Evolutionary conservation across 1,284 basidiomycete species (phyloP), one percentile per base, ranked within the genome.

Genomic region (Meira nashicola): DNA sequence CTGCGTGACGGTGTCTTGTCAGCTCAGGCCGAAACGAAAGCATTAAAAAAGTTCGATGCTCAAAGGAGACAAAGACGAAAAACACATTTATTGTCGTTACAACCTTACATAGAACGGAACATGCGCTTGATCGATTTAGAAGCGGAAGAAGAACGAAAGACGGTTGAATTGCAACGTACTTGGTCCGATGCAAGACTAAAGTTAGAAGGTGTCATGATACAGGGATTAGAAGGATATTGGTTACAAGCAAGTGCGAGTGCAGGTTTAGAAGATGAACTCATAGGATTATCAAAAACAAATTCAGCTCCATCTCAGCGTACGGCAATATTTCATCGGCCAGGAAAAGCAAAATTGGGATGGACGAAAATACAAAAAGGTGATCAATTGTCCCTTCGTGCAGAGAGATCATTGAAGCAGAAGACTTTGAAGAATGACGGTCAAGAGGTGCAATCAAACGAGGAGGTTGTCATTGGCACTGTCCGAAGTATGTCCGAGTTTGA

Each of bases 401-500:
- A 15, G 17, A 6, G n/a, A 38, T 15, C 33, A 23, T 33, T 38
- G 14, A 23, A 21, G 25, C n/a, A 14, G 33, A 15, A n/a, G 23
- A 23, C 4, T 7, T 2, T 12, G 7, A 17, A 23, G 25, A 23
- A 48, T 19, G 12, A 2, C 17, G n/a, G 5, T 25, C 12, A 14
- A 14, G 46, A 48, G 17, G 41, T 3, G n/a, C 19, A 3, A 4
- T 8, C n/a, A 21, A 17, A 15, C 2, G 46, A 48, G 12, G 46
- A 48, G 25, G 46, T 7, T 2, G 25, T 58, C 15, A 14, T 28
- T 9, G 56, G 48, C 5, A 57, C 56, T n/a, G 67, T 76, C n/a
- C 64, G 72, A 14, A 67, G 67, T 33, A 60, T 63, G 33, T 60
- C 62, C 11, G 55, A 63, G 15, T 65, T 57, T 41, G 65, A 65